phyloP scores from a whole-genome alignment of 257 asterid species.

The Gardenia jasminoides region DNA sequence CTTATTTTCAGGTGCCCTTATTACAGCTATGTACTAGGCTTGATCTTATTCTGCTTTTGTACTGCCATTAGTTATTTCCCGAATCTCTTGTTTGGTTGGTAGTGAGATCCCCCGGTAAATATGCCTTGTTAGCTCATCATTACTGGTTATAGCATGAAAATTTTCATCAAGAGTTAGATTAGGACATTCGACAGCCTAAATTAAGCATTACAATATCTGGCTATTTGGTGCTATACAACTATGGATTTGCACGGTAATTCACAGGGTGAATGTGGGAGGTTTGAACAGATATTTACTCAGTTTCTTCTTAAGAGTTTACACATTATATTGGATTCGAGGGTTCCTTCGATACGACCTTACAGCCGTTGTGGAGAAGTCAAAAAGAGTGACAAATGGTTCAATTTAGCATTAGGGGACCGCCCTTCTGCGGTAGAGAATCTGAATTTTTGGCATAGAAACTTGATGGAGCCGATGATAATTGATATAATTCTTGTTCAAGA shows the following conservation, averaged over 20 bases:
- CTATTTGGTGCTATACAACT: conserved; percentile 3
- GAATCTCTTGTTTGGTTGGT: background rate
- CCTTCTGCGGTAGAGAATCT: conserved; percentile 84
- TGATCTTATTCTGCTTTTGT: background rate
- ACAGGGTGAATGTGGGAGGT: conserved; percentile 72
- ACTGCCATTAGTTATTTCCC: background rate
- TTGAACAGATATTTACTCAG: conserved; percentile 89
- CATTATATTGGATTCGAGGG: conserved; percentile 85
- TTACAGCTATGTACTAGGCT: background rate
- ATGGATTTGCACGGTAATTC: conserved; percentile 80
- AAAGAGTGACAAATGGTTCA: conserved; percentile 92
- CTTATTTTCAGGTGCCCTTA: conserved; percentile 3
- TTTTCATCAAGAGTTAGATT: background rate
- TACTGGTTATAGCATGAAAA: background rate
- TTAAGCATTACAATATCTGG: background rate
- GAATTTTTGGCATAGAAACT: conserved; percentile 84
- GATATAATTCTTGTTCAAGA: conserved; percentile 84
- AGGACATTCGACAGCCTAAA: background rate
- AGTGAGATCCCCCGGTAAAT: conserved; percentile 5
- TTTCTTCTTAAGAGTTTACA: conserved; percentile 84
- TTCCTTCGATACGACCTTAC: conserved; percentile 62
- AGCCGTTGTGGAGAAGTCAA: conserved; percentile 58
- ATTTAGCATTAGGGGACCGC: conserved; percentile 78
- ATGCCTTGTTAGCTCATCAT: background rate
- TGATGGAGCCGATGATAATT: conserved; percentile 89